These are phyloP conservation scores for Penicillium diatomitis DNA, from an alignment of 495 filamentous ascomycete genomes.

Conservation along the genomic window DNA sequence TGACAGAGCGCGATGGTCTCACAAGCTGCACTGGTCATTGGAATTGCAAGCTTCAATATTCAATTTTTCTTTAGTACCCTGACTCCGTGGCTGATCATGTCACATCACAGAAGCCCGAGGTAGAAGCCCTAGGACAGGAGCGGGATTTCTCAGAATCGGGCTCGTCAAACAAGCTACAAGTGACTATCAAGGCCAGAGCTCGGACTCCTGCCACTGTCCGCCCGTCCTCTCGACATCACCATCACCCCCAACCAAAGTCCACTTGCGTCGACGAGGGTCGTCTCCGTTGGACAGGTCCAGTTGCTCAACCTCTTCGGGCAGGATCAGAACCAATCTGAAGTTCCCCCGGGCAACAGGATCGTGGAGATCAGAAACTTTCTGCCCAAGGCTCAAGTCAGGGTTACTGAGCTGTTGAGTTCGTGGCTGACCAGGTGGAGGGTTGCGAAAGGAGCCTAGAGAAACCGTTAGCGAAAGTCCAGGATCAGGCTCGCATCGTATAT, in stretches of 20 bases:
- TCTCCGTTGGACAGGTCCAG: slow-evolving; percentile 61
- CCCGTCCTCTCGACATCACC: slow-evolving; percentile 25
- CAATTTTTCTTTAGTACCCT: no score
- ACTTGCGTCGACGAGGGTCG: slow-evolving; percentile 56
- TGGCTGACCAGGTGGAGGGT: slow-evolving; percentile 64
- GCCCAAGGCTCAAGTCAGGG: slow-evolving; percentile 48
- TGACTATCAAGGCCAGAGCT: slow-evolving; percentile 65
- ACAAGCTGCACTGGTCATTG: no score
- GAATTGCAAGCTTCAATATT: no score
- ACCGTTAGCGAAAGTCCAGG: background rate
- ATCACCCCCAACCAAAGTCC: slow-evolving; percentile 37
- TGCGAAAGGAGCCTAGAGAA: slow-evolving; percentile 54
- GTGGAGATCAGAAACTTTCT: slow-evolving; percentile 58
- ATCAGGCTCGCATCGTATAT: no score
- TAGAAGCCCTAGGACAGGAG: no score
- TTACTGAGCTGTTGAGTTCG: slow-evolving; percentile 36
- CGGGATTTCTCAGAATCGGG: no score
- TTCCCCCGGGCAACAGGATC: slow-evolving; percentile 63
- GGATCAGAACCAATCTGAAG: slow-evolving; percentile 78
- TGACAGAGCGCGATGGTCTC: no score
- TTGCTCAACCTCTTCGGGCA: slow-evolving; percentile 70
- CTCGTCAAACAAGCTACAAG: background rate
- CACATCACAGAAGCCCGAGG: no score
- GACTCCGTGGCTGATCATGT: no score
- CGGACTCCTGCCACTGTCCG: slow-evolving; percentile 62